Base-by-base conservation (phyloP, 192 early-diverging fungal genomes). In the Coemansia sp. region DNA sequence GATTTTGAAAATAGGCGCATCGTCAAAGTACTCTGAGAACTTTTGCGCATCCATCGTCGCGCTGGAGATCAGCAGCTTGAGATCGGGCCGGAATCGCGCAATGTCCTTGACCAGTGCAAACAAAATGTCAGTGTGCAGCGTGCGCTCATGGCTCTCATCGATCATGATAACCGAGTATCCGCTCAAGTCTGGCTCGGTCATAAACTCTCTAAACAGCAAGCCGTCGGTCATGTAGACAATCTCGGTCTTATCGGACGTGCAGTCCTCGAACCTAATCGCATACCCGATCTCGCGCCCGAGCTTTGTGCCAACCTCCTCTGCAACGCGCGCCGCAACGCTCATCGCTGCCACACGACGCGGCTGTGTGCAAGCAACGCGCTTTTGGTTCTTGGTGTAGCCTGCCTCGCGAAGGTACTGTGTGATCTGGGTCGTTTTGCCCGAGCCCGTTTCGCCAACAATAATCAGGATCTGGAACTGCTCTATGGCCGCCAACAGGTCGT, bases 151-250 rank as follows among this genome's bases (percentile, higher is more conserved):
- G 45, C 95, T 96, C 73, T 99, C 97, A 74, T 99, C 97, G 60
- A 99, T 97, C 72, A 99, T 99, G 60, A 99, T 77, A 60, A 92
- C 93, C 36, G 86, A 91, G 74, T 99, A 99, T 16, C 86, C 86
- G 18, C 85, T 88, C 53, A 99, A 82, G 70, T 97, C 94, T 0
- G 97, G 95, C 70, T 97, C 95, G 5, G 94, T 94, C 85, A 99
- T 87, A 65, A 97, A 99, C 77, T 99, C 97, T 50, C 97, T 87
- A 20, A 99, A 86, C 21, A 99, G 82, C 92, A 97, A 93, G 57
- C 97, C 97, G 74, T 98, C 97, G 0, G 97, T 99, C 97, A 99
- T 98, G 65, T 98, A 98, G 71, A 98, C 97, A 56, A 99, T 83
- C 18, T 91, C 76, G 0, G 97, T 99, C 76, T 94, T 94, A 26